A percentile compares a stretch with the other conserved stretches of the same genome.
Conservation (phyloP, 2,329 filamentous ascomycete species). For the Exophiala bonariae region DNA sequence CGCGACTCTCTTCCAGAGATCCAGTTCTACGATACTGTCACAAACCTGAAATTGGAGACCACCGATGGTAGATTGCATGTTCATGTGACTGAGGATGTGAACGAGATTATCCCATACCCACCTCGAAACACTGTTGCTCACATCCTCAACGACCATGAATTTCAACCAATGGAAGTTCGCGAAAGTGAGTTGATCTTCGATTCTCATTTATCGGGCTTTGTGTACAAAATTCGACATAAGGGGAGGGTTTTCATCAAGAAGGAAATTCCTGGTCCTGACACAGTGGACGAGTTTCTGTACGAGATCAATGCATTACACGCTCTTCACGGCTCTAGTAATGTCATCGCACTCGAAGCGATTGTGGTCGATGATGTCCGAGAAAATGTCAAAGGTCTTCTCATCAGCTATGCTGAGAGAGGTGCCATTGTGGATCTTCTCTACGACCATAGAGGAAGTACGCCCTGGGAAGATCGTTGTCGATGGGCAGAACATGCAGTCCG, state of each 20-base stretch:
- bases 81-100: slow-evolving; percentile 95
- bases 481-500: slow-evolving; percentile 92
- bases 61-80: slow-evolving; percentile 85
- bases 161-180: slow-evolving; percentile 53
- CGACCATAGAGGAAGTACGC: slow-evolving; percentile 63
- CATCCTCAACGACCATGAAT: slow-evolving; percentile 51
- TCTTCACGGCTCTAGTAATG: slow-evolving; percentile 69
- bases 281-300: slow-evolving; percentile 94
- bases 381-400: slow-evolving; percentile 81
- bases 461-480: slow-evolving; percentile 73
- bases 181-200: slow-evolving; percentile 82
- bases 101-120: slow-evolving; percentile 91
- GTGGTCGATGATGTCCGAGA: slow-evolving; percentile 76
- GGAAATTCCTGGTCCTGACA: slow-evolving; percentile 93
- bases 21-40: slow-evolving; percentile 93
- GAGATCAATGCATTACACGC: slow-evolving; percentile 92
- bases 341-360: slow-evolving; percentile 84
- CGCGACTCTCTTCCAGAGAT: slow-evolving; percentile 90
- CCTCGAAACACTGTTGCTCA: slow-evolving; percentile 71
- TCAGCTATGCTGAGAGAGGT: slow-evolving; percentile 82
- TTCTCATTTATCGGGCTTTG: slow-evolving; percentile 92
- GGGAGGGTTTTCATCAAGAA: slow-evolving; percentile 84
- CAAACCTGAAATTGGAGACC: slow-evolving; percentile 91
- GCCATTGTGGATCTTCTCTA: slow-evolving; percentile 90
- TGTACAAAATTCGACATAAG: slow-evolving; percentile 82